Conservation (phyloP, 148 eudicot genomes). For the Amaranthus cruentus region DNA sequence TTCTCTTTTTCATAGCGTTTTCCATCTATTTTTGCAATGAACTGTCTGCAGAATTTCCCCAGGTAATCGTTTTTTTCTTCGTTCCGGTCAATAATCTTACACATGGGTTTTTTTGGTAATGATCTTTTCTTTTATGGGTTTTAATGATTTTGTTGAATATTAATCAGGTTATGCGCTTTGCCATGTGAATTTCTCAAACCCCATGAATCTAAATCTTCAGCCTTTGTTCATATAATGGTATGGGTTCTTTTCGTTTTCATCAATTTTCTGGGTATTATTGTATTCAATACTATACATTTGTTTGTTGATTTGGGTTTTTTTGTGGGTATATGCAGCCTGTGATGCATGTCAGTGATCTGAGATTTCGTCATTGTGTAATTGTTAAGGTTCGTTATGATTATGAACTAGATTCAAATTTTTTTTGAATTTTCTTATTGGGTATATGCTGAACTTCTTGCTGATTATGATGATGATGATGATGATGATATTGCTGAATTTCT, state of each 20-base stretch:
- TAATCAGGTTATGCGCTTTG: conserved; percentile 36
- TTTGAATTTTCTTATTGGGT: background rate
- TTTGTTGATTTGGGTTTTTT: background rate
- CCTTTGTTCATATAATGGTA: conserved; percentile 37
- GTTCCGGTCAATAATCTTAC: too few species aligned
- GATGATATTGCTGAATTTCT: background rate
- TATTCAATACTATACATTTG: background rate
- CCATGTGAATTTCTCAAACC: conserved; percentile 32
- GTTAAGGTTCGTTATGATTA: conserved; percentile 31
- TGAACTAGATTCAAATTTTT: background rate
- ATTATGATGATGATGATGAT: background rate
- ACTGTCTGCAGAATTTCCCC: conserved; percentile 56
- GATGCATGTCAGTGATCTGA: conserved; percentile 24
- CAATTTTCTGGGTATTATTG: background rate
- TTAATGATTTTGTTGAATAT: background rate
- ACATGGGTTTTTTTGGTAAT: too few species aligned
- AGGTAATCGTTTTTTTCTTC: conserved; percentile 25
- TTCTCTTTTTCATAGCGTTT: background rate
- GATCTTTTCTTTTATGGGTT: conserved; percentile 3
- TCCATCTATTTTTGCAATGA: conserved; percentile 30
- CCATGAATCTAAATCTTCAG: conserved; percentile 28
- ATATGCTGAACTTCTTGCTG: background rate
- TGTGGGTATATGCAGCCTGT: conserved; percentile 25
- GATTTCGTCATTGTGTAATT: conserved; percentile 14
- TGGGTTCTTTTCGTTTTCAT: background rate